Base-by-base conservation (phyloP, 2,329 filamentous ascomycete species). In the Pleomassaria siparia region DNA sequence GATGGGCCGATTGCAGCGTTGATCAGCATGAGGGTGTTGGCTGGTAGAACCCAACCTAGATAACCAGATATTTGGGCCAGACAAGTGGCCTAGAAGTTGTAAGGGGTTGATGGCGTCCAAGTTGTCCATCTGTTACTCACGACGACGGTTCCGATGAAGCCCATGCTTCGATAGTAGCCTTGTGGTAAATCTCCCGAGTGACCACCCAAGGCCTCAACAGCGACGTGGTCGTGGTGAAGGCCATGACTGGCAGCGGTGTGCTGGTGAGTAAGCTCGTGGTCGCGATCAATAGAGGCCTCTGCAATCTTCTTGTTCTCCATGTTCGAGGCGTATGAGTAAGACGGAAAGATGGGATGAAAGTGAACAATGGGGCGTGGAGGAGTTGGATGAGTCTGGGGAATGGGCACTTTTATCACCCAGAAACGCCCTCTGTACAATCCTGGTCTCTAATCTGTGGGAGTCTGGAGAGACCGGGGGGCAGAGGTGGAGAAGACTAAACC, bases 1-100 rank as follows among this genome's bases (percentile, higher is more conserved):
- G 60, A 64, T 1, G 69, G 69, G 2, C 70, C 69, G 42, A 72
- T 70, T 7, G 69, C 63, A n/a, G 57, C 60, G 45, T 72, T 71
- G 54, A 72, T 71, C 7, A 65, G 53, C 9, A 46, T 40, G n/a
- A 67, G 47, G 0, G 60, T 66, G 29, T 67, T 67, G 3, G 61
- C 40, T 3, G 63, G 63, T 2, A 67, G 53, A 2, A 66, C 61
- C 63, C 62, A 66, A 26, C 62, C 62, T 1, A 67, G 50, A 37
- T 67, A 67, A 4, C 61, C 62, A 11, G 59, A 60, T 20, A 67
- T 64, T 32, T 67, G 62, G 18, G 63, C 61, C 22, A 67, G 49
- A 50, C 63, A 67, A 36, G 61, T 62, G 3, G 60, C 63, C 63
- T 66, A 18, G n/a, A 32, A 25, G 5, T 3, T 12, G 6, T 20